Conservation (phyloP, 1,284 basidiomycete species). For the Xerocomus nothofagi region DNA sequence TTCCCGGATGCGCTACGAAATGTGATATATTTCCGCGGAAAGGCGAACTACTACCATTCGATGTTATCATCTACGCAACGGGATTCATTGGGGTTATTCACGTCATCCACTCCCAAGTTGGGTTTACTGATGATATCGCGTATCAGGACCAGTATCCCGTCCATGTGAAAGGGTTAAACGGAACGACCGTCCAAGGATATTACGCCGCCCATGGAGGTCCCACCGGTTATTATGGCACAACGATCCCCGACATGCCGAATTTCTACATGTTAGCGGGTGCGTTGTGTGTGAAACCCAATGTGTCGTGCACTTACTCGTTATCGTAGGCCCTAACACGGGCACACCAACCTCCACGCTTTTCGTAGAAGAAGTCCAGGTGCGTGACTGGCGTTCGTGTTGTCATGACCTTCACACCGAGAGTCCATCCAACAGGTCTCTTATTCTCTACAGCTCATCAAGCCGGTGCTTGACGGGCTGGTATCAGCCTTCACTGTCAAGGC, state of each 20-base stretch:
- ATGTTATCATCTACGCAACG: slow-evolving; percentile 36
- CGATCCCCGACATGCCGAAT: slow-evolving; percentile 40
- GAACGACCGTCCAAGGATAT: slow-evolving; percentile 34
- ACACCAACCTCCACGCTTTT: slow-evolving; percentile 36
- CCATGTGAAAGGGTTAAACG: slow-evolving; percentile 30
- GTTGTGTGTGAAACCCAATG: neutral
- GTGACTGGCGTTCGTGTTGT: neutral
- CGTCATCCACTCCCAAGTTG: neutral
- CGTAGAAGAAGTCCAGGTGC: slow-evolving; percentile 32
- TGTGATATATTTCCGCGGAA: neutral
- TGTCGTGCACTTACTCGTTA: neutral
- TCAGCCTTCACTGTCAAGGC: slow-evolving; percentile 28
- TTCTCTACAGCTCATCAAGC: slow-evolving; percentile 32
- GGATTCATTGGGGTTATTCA: slow-evolving; percentile 32
- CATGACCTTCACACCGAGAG: neutral
- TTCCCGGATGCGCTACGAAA: neutral
- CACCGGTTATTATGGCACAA: slow-evolving; percentile 37
- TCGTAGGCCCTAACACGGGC: slow-evolving; percentile 33
- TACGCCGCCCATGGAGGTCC: slow-evolving; percentile 38
- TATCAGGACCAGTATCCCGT: slow-evolving; percentile 31
- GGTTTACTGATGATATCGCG: slow-evolving; percentile 1
- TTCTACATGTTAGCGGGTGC: slow-evolving; percentile 36
- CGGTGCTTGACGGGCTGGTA: slow-evolving; percentile 28
- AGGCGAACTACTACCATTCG: slow-evolving; percentile 32
- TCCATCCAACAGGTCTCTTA: slow-evolving; percentile 24